Evolutionary conservation across 495 filamentous ascomycete genomes (phyloP).

Genomic region (Hyphodiscus hymeniophilus): DNA sequence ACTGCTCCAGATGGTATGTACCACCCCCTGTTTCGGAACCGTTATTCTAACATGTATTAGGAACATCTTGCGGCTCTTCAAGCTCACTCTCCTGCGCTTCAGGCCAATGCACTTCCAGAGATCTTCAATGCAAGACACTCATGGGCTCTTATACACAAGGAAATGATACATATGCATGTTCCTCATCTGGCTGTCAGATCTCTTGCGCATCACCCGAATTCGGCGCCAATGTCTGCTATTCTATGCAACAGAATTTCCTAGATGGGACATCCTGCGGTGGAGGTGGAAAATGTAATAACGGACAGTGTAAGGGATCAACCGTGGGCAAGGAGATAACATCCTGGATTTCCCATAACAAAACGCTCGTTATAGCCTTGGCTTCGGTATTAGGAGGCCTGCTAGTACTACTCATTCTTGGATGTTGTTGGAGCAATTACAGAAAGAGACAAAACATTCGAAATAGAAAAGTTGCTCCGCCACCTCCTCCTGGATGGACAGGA

Average conservation of each 20-base stretch:
- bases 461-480: slow-evolving; percentile 1
- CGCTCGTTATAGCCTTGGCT: slow-evolving; percentile 67
- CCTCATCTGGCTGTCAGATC: slow-evolving; percentile 60
- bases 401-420: slow-evolving; percentile 51
- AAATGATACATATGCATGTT: slow-evolving; percentile 80
- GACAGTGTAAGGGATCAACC: slow-evolving; percentile 57
- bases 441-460: slow-evolving; percentile 20
- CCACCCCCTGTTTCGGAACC: background rate
- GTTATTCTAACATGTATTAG: slow-evolving; percentile 9
- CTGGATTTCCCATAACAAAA: slow-evolving; percentile 65
- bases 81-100: slow-evolving; percentile 70
- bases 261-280: slow-evolving; percentile 85
- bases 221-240: slow-evolving; percentile 54
- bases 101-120: slow-evolving; percentile 89
- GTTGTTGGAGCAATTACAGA: slow-evolving; percentile 49
- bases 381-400: slow-evolving; percentile 60
- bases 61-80: slow-evolving; percentile 49
- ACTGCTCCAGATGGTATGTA: slow-evolving; percentile 59
- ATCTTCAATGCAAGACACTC: slow-evolving; percentile 80
- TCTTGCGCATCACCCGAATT: slow-evolving; percentile 69
- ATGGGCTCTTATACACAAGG: slow-evolving; percentile 66
- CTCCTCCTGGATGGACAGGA: slow-evolving; percentile 5
- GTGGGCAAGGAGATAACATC: slow-evolving; percentile 49
- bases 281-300: slow-evolving; percentile 71
- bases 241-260: slow-evolving; percentile 84